Conservation (phyloP, 225 moss, liverwort and hornwort genomes). For the Pseudoscleropodium purum region DNA sequence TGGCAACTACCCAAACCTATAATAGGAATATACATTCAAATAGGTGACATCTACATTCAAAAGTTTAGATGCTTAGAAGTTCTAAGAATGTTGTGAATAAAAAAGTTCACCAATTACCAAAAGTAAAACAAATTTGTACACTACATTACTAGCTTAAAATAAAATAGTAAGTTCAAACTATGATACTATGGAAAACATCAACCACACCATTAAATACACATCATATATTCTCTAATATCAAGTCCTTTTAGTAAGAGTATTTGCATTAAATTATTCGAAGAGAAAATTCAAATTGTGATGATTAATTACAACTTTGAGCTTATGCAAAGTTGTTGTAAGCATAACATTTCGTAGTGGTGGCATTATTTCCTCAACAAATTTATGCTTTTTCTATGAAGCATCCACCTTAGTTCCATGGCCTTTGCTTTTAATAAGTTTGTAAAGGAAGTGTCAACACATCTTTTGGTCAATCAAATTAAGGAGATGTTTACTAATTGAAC, state of each 20-base stretch:
- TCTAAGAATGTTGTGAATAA: not conserved
- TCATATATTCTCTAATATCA: not conserved
- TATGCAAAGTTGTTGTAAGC: not conserved
- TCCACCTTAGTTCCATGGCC: fast-evolving
- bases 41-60: not conserved
- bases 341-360: not conserved
- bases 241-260: not conserved
- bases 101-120: not conserved
- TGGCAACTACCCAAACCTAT: too few species aligned
- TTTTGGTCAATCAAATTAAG: not conserved
- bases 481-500: not conserved
- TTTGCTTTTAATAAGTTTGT: not conserved
- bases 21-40: not conserved
- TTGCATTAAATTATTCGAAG: not conserved
- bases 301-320: not conserved
- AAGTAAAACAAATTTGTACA: not conserved
- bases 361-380: not conserved
- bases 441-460: not conserved
- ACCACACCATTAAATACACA: too few species aligned
- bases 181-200: not conserved
- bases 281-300: not conserved
- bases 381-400: not conserved
- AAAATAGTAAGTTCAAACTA: too few species aligned
- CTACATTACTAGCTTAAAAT: not conserved
- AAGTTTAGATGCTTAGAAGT: fast-evolving